Evolutionary conservation across 768 basidiomycete genomes (phyloP).

Genomic region (Trichaptum fuscoviolaceum): DNA sequence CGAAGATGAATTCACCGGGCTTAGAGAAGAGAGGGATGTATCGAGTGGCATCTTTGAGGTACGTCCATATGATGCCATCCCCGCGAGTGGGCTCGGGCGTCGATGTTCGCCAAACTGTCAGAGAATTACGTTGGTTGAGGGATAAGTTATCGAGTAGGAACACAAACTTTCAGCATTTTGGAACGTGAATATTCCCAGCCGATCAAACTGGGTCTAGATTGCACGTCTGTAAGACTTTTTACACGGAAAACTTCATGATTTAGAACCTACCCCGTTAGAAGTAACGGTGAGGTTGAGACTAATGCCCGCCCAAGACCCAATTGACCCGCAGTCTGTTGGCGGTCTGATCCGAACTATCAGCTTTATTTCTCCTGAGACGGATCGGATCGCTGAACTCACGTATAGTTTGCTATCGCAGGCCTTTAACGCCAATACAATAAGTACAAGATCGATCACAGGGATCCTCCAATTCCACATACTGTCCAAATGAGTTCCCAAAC

Average conservation of each 20-base stretch:
- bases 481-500: constrained; percentile 66
- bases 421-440: constrained; percentile 26
- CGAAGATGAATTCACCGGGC: constrained; percentile 63
- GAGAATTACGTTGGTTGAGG: background rate
- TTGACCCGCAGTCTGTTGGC: constrained; percentile 62
- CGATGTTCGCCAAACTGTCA: constrained; percentile 70
- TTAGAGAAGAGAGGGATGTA: constrained; percentile 67
- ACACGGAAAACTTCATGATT: background rate
- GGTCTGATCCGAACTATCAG: constrained; percentile 40
- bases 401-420: constrained; percentile 57
- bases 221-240: background rate
- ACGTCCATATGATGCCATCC: constrained; percentile 76
- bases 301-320: constrained; percentile 71
- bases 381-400: constrained; percentile 31
- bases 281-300: constrained; percentile 75
- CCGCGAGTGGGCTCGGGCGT: constrained; percentile 67
- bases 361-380: background rate
- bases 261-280: constrained; percentile 46
- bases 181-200: constrained; percentile 68
- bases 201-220: constrained; percentile 56
- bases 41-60: constrained; percentile 68
- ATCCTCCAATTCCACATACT: constrained; percentile 33
- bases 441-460: background rate
- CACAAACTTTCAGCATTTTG: constrained; percentile 70
- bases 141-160: background rate